Conservation (phyloP, 495 filamentous ascomycete species). For the Oidiodendron maius region DNA sequence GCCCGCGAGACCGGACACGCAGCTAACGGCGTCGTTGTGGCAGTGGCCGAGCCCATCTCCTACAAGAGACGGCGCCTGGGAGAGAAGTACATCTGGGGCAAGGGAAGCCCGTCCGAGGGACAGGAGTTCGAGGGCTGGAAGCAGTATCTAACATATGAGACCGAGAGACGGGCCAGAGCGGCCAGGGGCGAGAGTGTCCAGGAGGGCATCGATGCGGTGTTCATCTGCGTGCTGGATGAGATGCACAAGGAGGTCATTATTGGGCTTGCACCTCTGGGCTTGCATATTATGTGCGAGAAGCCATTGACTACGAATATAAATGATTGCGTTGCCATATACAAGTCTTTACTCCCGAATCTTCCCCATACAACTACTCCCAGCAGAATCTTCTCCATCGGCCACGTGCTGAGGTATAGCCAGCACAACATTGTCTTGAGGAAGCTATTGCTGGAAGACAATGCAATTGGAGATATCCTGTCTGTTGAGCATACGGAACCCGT, state of each 20-base stretch:
- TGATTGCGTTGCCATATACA: slow-evolving; percentile 71
- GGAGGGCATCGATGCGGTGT: slow-evolving; percentile 67
- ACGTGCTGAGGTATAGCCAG: slow-evolving; percentile 78
- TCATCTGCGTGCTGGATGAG: slow-evolving; percentile 86
- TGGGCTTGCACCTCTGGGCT: slow-evolving; percentile 56
- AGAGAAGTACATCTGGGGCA: slow-evolving; percentile 61
- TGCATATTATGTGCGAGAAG: slow-evolving; percentile 95
- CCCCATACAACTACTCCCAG: slow-evolving; percentile 29
- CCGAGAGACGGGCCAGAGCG: slow-evolving; percentile 40
- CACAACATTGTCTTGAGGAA: slow-evolving; percentile 82
- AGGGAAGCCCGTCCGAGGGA: slow-evolving; percentile 35
- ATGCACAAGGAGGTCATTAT: slow-evolving; percentile 75
- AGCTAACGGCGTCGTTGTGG: slow-evolving; percentile 58
- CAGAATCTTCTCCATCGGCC: slow-evolving; percentile 75
- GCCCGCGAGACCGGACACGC: slow-evolving; percentile 56
- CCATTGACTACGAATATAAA: slow-evolving; percentile 72
- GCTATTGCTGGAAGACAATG: slow-evolving; percentile 63
- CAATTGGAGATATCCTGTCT: slow-evolving; percentile 80
- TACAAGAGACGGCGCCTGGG: slow-evolving; percentile 70
- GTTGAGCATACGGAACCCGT: slow-evolving; percentile 91
- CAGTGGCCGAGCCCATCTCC: slow-evolving; percentile 75
- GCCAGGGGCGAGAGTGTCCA: slow-evolving; percentile 30
- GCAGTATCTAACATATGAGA: slow-evolving; percentile 63
- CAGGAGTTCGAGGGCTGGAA: slow-evolving; percentile 70
- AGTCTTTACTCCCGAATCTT: slow-evolving; percentile 34